A percentile compares a stretch with the other conserved stretches of the same genome.
phyloP scores from a whole-genome alignment of 176 grass and related monocot genomes.

The Metroxylon sagu region DNA sequence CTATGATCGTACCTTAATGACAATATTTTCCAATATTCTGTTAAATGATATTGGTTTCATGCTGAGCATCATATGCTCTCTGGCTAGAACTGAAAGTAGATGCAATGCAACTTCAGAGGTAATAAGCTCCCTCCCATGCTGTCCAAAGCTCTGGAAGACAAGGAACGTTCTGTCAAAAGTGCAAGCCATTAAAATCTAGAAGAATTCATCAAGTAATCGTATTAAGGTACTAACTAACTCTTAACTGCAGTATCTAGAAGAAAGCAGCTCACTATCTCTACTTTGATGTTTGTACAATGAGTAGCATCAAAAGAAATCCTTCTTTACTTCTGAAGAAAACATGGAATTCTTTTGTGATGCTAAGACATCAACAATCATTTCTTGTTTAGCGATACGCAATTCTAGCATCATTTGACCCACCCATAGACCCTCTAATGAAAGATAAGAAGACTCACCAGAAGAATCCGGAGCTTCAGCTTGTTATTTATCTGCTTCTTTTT shows the following conservation, averaged over 20 bases:
- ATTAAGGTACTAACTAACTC: constrained; percentile 9
- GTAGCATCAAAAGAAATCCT: too few species aligned
- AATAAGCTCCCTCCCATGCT: constrained; percentile 97
- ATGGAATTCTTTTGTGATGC: too few species aligned
- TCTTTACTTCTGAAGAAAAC: too few species aligned
- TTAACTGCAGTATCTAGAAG: too few species aligned
- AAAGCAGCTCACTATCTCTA: too few species aligned
- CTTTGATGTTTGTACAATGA: too few species aligned
- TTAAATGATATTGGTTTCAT: constrained; percentile 51
- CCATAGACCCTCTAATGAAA: too few species aligned
- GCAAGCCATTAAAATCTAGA: constrained; percentile 31
- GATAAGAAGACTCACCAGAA: constrained; percentile 60
- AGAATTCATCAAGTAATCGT: constrained; percentile 32
- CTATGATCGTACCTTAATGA: constrained; percentile 59
- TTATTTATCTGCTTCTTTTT: constrained; percentile 28
- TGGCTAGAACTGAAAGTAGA: constrained; percentile 68
- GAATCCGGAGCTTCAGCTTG: constrained; percentile 56
- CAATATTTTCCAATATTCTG: constrained; percentile 69
- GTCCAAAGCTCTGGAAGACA: constrained; percentile 99
- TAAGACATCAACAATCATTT: too few species aligned
- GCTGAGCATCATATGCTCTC: constrained; percentile 48
- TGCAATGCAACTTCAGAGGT: constrained; percentile 84
- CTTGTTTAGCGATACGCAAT: too few species aligned
- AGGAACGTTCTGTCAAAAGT: constrained; percentile 94
- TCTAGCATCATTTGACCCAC: too few species aligned